Conservation (phyloP, 164 flowering plant genomes). For the Stephania yunnanensis region DNA sequence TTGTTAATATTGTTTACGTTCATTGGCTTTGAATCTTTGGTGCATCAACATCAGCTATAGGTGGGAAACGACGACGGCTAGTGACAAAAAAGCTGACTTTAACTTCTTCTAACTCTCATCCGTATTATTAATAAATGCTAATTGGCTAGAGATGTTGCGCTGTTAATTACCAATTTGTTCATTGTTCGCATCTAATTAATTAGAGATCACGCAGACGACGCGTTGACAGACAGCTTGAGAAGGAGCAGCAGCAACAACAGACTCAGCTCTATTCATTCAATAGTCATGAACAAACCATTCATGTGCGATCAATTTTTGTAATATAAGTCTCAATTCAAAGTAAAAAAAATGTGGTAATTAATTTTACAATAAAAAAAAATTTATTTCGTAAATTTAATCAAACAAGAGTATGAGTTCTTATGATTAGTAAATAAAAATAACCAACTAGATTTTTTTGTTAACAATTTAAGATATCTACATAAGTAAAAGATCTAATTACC, state of each 20-base stretch:
- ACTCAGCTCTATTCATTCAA: too few relatives aligned
- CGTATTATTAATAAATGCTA: not conserved
- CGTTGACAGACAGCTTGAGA: not conserved
- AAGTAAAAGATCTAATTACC: too few relatives aligned
- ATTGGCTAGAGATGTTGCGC: not conserved
- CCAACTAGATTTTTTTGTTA: too few relatives aligned
- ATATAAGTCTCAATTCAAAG: too few relatives aligned
- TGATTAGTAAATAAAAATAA: too few relatives aligned
- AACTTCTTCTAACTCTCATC: not conserved
- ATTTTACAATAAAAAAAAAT: too few relatives aligned
- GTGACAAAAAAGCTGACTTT: not conserved
- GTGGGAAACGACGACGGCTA: not conserved
- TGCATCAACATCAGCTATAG: not conserved
- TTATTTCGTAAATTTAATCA: too few relatives aligned
- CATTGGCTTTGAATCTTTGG: not conserved
- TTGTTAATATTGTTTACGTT: not conserved
- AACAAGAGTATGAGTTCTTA: too few relatives aligned
- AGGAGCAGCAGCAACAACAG: not conserved
- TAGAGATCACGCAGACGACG: not conserved
- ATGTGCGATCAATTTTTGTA: too few relatives aligned
- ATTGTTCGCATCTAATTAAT: not conserved
- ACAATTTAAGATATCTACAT: too few relatives aligned
- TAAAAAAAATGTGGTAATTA: too few relatives aligned
- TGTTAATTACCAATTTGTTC: not conserved
- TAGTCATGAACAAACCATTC: too few relatives aligned